These are phyloP conservation scores for Aspergillus affinis DNA, from an alignment of 495 filamentous ascomycete genomes.

Conservation along the genomic window DNA sequence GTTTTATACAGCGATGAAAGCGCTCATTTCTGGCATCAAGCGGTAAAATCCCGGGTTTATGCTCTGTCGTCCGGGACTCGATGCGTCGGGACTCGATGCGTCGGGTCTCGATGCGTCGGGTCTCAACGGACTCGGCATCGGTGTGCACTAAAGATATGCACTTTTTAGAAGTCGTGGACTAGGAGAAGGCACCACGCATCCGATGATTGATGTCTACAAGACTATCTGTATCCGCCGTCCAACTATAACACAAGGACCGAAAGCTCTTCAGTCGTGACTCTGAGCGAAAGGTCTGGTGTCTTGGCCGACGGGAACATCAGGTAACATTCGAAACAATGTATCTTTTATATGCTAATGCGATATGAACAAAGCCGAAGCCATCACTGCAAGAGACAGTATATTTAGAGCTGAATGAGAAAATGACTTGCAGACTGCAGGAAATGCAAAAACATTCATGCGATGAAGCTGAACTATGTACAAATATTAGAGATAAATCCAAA, in stretches of 20 bases:
- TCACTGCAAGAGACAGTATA: not conserved
- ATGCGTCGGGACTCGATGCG: too few species aligned
- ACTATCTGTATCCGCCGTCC: not conserved
- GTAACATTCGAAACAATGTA: not conserved
- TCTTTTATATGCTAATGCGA: not conserved
- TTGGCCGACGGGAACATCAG: not conserved
- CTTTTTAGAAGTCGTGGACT: too few species aligned
- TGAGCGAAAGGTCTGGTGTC: too few species aligned
- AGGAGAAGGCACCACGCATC: not conserved
- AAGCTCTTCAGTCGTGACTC: too few species aligned
- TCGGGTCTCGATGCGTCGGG: too few species aligned
- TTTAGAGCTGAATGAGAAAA: not conserved
- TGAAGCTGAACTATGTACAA: not conserved
- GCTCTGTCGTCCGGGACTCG: not conserved
- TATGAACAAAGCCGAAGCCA: not conserved
- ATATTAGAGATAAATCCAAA: not conserved
- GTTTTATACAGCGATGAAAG: not conserved
- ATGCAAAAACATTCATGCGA: not conserved
- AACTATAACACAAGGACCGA: too few species aligned
- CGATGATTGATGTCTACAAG: not conserved
- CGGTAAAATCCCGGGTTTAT: too few species aligned
- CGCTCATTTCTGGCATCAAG: not conserved
- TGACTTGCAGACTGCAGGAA: not conserved
- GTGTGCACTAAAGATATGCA: too few species aligned
- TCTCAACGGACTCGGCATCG: not conserved